Evolutionary conservation across 345 rosid species (phyloP).

Genomic region (Erodium maritimum): DNA sequence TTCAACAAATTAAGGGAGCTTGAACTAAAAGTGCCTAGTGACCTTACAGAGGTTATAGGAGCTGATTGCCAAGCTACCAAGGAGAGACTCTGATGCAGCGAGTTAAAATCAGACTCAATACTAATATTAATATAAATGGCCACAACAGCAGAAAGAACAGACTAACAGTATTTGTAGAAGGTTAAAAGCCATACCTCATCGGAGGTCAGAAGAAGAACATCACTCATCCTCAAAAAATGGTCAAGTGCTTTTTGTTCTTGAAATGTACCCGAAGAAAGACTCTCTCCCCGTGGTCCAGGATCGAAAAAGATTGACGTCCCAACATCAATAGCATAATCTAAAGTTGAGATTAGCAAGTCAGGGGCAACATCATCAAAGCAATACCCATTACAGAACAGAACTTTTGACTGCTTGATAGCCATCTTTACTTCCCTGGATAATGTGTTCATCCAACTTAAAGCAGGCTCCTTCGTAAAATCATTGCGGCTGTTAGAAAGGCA

Average conservation of each 20-base stretch:
- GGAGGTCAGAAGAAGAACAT: slow-evolving; percentile 83
- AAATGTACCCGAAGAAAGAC: slow-evolving; percentile 61
- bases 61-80: too few species aligned
- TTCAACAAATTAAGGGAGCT: too few species aligned
- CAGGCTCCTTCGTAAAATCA: slow-evolving; percentile 74
- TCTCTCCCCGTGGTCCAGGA: slow-evolving; percentile 97
- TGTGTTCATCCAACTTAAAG: slow-evolving; percentile 60
- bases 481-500: slow-evolving; percentile 46
- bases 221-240: slow-evolving; percentile 71
- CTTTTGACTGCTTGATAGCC: slow-evolving; percentile 57
- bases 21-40: too few species aligned
- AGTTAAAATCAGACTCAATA: too few species aligned
- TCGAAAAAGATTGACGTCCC: slow-evolving; percentile 89
- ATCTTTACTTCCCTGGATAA: slow-evolving; percentile 67
- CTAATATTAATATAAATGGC: too few species aligned
- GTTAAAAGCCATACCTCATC: slow-evolving; percentile 54
- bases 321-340: slow-evolving; percentile 67
- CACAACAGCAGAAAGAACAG: too few species aligned
- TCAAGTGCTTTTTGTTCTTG: slow-evolving; percentile 59
- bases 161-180: not conserved
- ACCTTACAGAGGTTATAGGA: too few species aligned
- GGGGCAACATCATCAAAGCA: slow-evolving; percentile 88
- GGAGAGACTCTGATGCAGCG: too few species aligned
- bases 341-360: slow-evolving; percentile 42
- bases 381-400: slow-evolving; percentile 81